Evolutionary conservation across 148 eudicot genomes (phyloP), one percentile per base, ranked within the genome.

Genomic region (Spergularia marina): DNA sequence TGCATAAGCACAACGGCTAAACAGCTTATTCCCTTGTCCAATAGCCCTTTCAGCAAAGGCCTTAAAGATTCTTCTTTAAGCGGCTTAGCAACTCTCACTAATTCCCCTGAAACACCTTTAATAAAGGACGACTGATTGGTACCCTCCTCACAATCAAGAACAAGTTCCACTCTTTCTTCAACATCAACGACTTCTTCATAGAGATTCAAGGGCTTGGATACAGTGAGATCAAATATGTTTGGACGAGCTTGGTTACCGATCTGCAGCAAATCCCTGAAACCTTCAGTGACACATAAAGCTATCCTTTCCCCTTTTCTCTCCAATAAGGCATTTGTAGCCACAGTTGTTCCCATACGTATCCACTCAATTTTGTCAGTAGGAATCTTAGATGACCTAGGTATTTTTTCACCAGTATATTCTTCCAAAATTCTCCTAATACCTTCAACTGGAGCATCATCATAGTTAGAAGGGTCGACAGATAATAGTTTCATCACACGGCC

Each of bases 191-290:
- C 97, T 77, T 89, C 88, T 77, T 95, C 97, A 60, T 95, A 92
- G 70, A 95, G 90, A 86, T 92, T 92, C 5, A 97, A 88, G 41
- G 99, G 92, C 78, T 89, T 95, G 56, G 85, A 82, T 65, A 95
- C 99, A 15, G 96, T 92, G 73, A 95, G 96, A 79, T 95, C 99
- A 72, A 95, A 95, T 53, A 95, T 95, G 79, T 88, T 80, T 5
- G 97, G 99, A 39, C 99, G 94, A 59, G 99, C 97, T 78, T 95
- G 99, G 83, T 95, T 95, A 36, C 99, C 99, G 49, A 95, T 89
- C 71, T 90, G 96, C 79, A 95, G 88, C 44, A 92, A 82, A 82
- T 92, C 99, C 83, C 58, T 89, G 76, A 88, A 95, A 69, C 99
- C 99, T 61, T 77, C 81, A 63, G 96, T 95, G 51, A 95, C 99